Percentiles rank a stretch among this genome's conserved stretches.
These are phyloP conservation scores for Oenanthe sinensis DNA, from an alignment of 129 eudicot species.

Conservation along the genomic window DNA sequence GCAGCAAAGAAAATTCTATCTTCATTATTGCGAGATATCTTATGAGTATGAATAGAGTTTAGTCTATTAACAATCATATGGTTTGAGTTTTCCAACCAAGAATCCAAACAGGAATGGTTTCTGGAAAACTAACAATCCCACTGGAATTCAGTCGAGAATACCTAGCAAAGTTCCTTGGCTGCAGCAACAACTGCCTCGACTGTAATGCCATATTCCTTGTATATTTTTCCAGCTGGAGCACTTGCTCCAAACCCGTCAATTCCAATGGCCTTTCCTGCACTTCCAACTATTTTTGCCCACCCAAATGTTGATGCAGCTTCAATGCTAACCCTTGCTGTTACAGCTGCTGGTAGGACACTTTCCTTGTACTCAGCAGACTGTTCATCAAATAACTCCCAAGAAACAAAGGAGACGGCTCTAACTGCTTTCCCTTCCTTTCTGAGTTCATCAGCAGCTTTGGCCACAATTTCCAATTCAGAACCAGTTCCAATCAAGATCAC, in stretches of 20 bases:
- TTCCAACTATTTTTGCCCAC: constrained; percentile 67
- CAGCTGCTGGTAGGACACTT: constrained; percentile 67
- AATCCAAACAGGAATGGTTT: constrained; percentile 1
- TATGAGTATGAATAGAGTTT: constrained; percentile 12
- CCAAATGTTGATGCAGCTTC: constrained; percentile 94
- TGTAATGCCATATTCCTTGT: constrained; percentile 85
- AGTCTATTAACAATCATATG: constrained; percentile 16
- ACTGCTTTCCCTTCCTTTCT: constrained; percentile 93
- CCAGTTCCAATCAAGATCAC: constrained; percentile 83
- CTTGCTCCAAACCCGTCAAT: constrained; percentile 85
- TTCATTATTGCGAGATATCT: constrained; percentile 28
- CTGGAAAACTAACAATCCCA: neutral
- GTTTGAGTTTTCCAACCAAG: constrained; percentile 7
- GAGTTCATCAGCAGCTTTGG: constrained; percentile 85
- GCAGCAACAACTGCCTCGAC: constrained; percentile 78
- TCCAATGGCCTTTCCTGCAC: constrained; percentile 76
- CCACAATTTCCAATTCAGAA: constrained; percentile 81
- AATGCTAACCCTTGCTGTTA: constrained; percentile 84
- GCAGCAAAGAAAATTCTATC: constrained; percentile 25
- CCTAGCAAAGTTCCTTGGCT: constrained; percentile 54
- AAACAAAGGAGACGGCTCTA: constrained; percentile 86
- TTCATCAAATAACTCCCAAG: constrained; percentile 86
- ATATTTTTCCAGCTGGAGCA: constrained; percentile 86
- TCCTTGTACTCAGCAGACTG: constrained; percentile 76
- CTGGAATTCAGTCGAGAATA: constrained; percentile 13